A percentile compares a stretch with the other conserved stretches of the same genome.
These are phyloP conservation scores for Eucalyptus paniculata DNA, from an alignment of 345 rosid species.

Conservation along the genomic window DNA sequence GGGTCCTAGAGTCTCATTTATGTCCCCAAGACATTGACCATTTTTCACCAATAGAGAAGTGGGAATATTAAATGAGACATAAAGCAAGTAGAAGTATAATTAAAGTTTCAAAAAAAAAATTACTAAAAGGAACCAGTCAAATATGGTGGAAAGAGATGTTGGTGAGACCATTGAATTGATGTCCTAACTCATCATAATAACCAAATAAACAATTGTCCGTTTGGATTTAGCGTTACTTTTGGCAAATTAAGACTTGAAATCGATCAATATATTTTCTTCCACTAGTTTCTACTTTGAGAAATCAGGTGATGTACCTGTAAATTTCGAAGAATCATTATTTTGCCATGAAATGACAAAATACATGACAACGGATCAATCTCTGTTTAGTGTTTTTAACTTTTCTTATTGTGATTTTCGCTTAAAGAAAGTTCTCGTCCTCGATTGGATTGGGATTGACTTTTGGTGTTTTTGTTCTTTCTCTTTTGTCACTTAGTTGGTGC, in stretches of 20 bases:
- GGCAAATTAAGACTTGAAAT: background rate
- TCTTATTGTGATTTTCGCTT: fast-evolving
- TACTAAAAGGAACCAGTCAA: background rate
- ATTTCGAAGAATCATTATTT: background rate
- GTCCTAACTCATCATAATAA: background rate
- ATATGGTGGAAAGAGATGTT: background rate
- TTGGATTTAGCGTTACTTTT: fast-evolving
- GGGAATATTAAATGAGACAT: background rate
- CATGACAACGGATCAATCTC: fast-evolving
- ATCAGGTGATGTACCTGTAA: background rate
- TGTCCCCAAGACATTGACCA: background rate
- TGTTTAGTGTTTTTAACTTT: background rate
- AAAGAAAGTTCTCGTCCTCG: background rate
- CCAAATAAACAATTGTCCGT: background rate
- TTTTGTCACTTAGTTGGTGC: background rate
- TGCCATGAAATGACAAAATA: background rate
- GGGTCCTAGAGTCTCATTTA: background rate
- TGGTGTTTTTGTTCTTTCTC: background rate
- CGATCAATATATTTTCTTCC: background rate
- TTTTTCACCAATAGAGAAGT: background rate
- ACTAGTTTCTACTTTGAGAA: background rate
- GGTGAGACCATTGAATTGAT: background rate
- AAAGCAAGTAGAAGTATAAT: background rate
- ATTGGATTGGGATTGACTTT: background rate
- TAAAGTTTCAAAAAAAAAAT: background rate